Percentiles rank a stretch among this genome's conserved stretches.
Evolutionary conservation across 2,329 filamentous ascomycete species (phyloP).

Genomic region (Colletotrichum tanaceti): DNA sequence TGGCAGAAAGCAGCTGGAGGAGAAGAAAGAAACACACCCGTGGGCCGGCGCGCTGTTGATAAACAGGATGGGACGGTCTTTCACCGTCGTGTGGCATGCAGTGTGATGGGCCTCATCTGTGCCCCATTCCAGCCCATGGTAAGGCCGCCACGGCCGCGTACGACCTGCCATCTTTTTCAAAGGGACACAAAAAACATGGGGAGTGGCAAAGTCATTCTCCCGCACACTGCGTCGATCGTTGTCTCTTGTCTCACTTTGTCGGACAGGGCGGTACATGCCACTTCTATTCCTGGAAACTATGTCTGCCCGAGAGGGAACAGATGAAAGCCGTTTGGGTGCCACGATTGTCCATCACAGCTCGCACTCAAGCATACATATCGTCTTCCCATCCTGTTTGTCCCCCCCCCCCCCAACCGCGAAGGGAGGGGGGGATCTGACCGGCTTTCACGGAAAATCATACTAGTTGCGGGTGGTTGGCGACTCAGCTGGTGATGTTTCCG

Average conservation of each 20-base stretch:
- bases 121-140: conserved; percentile 23
- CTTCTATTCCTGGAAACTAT: conserved; percentile 7
- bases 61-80: neutral
- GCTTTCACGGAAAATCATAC: neutral
- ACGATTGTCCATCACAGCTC: neutral
- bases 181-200: neutral
- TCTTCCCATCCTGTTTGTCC: no score
- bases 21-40: no score
- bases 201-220: neutral
- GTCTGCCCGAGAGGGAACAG: neutral
- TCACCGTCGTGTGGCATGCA: conserved; percentile 13
- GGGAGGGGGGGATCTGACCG: neutral
- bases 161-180: neutral
- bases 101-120: conserved; percentile 24
- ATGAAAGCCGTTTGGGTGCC: neutral
- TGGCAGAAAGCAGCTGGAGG: neutral
- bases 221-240: neutral
- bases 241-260: conserved; percentile 7
- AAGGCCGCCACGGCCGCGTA: neutral
- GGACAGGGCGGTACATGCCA: conserved; percentile 1
- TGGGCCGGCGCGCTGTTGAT: conserved; percentile 14
- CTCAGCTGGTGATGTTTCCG: neutral
- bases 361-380: no score
- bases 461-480: neutral
- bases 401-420: no score